Evolutionary conservation across 192 early-diverging fungal species (phyloP).

Genomic region (Kickxella alabastrina): DNA sequence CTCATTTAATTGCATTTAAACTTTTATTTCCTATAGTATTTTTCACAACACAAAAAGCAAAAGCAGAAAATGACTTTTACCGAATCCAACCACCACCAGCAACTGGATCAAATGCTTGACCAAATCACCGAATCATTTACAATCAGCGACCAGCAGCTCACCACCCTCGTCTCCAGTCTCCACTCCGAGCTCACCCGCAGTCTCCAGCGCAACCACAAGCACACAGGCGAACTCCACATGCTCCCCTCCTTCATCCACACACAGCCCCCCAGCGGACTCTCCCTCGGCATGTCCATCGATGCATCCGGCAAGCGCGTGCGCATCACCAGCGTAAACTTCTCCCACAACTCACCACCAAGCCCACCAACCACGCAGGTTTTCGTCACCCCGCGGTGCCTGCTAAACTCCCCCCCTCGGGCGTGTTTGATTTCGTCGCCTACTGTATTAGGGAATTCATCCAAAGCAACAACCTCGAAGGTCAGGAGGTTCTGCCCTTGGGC

Average conservation of each 20-base stretch:
- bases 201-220: slow-evolving; percentile 62
- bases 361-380: slow-evolving; percentile 58
- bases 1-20: too few relatives aligned
- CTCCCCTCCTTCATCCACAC: too few relatives aligned
- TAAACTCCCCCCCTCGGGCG: slow-evolving; percentile 19
- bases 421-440: slow-evolving; percentile 81
- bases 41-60: too few relatives aligned
- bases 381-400: slow-evolving; percentile 44
- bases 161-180: slow-evolving; percentile 34
- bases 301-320: too few relatives aligned
- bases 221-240: too few relatives aligned
- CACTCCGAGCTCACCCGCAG: slow-evolving; percentile 54
- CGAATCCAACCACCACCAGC: too few relatives aligned
- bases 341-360: slow-evolving; percentile 53
- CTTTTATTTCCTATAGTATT: too few relatives aligned
- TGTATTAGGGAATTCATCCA: slow-evolving; percentile 72
- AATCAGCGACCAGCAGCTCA: slow-evolving; percentile 16
- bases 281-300: too few relatives aligned
- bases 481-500: slow-evolving; percentile 51
- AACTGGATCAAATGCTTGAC: slow-evolving; percentile 47
- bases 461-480: slow-evolving; percentile 10
- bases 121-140: slow-evolving; percentile 41
- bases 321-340: slow-evolving; percentile 72
- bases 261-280: too few relatives aligned
- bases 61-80: too few relatives aligned